phyloP scores from a whole-genome alignment of 345 rosid genomes.

The Kandelia obovata region DNA sequence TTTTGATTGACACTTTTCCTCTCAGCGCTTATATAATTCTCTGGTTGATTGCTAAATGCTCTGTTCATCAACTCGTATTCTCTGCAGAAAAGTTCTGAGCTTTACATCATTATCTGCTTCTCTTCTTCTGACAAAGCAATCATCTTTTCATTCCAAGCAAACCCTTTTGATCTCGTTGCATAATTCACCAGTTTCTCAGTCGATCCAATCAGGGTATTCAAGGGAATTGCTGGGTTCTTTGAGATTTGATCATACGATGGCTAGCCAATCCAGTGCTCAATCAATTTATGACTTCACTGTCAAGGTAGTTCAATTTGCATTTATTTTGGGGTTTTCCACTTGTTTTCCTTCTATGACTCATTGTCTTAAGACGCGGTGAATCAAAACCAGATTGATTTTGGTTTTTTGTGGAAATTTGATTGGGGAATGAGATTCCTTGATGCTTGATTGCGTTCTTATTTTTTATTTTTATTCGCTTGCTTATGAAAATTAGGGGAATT shows the following conservation, averaged over 20 bases:
- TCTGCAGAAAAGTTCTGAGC: slow-evolving; percentile 10
- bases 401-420: background rate
- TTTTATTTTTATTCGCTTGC: background rate
- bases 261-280: slow-evolving; percentile 45
- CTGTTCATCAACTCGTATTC: slow-evolving; percentile 17
- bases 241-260: slow-evolving; percentile 58
- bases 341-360: background rate
- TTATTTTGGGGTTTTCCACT: background rate
- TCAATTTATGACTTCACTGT: slow-evolving; percentile 79
- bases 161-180: slow-evolving; percentile 20
- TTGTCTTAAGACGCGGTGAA: background rate
- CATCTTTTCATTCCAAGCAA: slow-evolving; percentile 17
- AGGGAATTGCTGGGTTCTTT: slow-evolving; percentile 20
- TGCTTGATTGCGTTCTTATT: background rate
- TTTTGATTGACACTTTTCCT: too few relatives aligned
- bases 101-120: slow-evolving; percentile 19
- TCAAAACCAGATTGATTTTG: background rate
- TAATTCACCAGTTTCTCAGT: slow-evolving; percentile 15
- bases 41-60: slow-evolving; percentile 21
- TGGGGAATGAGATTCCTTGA: background rate
- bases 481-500: background rate
- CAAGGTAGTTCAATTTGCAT: slow-evolving; percentile 40
- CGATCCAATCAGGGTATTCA: slow-evolving; percentile 21
- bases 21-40: background rate
- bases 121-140: slow-evolving; percentile 13